These are phyloP conservation scores for Pythium monospermum DNA, from an alignment of 352 stramenopile species.

Conservation along the genomic window DNA sequence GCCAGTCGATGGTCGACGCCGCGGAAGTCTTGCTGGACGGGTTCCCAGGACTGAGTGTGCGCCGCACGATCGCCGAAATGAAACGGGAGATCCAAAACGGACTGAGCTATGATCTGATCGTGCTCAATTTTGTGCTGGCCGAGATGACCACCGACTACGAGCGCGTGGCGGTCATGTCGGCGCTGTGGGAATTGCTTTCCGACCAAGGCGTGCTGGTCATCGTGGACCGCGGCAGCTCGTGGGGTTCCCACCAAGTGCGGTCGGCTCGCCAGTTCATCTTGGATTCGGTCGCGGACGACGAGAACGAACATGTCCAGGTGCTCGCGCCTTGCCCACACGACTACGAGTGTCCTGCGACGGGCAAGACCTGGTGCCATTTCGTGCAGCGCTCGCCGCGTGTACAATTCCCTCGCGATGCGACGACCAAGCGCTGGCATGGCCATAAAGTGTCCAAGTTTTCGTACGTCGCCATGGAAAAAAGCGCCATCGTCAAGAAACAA, in stretches of 20 bases:
- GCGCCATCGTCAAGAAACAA: conserved; percentile 19
- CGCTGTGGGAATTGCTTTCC: conserved; percentile 74
- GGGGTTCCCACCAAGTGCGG: conserved; percentile 77
- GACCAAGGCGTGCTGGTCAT: conserved; percentile 69
- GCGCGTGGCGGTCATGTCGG: conserved; percentile 67
- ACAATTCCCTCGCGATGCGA: conserved; percentile 63
- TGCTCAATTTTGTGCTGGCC: conserved; percentile 69
- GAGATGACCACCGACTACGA: conserved; percentile 85
- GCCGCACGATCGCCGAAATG: conserved; percentile 67
- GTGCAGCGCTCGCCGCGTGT: conserved; percentile 76
- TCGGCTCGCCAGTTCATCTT: conserved; percentile 84
- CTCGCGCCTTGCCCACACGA: conserved; percentile 75
- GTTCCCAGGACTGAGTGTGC: conserved; percentile 70
- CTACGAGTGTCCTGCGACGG: conserved; percentile 62
- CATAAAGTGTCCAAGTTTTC: conserved; percentile 86
- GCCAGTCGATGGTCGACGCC: conserved; percentile 83
- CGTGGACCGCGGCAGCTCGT: conserved; percentile 75
- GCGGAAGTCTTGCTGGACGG: conserved; percentile 63
- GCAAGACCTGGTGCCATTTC: conserved; percentile 85
- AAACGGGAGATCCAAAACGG: conserved; percentile 66
- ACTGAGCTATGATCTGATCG: conserved; percentile 74
- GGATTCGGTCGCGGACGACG: conserved; percentile 48
- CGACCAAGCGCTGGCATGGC: conserved; percentile 75
- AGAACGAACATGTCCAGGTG: conserved; percentile 34
- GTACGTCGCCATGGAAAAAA: conserved; percentile 81